These are phyloP conservation scores for Haplosporangium sp. DNA, from an alignment of 371 early-diverging fungal species.

Conservation along the genomic window DNA sequence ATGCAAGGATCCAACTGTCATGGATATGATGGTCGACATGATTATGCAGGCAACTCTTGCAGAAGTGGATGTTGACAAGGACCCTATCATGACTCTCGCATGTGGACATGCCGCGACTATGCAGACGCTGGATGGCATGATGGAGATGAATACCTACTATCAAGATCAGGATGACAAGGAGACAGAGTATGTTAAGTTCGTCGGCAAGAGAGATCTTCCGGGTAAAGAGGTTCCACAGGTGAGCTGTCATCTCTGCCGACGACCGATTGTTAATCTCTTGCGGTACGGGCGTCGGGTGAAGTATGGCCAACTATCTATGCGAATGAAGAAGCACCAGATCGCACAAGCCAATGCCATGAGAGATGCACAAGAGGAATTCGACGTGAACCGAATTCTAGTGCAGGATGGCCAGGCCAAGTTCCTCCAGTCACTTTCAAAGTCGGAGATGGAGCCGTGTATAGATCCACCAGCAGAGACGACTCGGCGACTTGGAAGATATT, in stretches of 20 bases:
- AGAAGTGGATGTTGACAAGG: conserved; percentile 56
- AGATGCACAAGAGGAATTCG: neutral
- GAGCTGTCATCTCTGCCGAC: conserved; percentile 31
- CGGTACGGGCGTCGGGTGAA: conserved; percentile 51
- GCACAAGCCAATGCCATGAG: conserved; percentile 10
- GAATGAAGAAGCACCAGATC: conserved; percentile 18
- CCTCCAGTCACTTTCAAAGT: neutral
- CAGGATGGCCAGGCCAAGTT: neutral
- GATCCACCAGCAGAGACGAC: neutral
- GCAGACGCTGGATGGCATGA: conserved; percentile 57
- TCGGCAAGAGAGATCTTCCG: conserved; percentile 21
- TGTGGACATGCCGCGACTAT: conserved; percentile 63
- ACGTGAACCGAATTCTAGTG: neutral
- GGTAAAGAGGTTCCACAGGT: conserved; percentile 14
- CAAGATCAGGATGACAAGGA: neutral
- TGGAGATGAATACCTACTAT: conserved; percentile 57
- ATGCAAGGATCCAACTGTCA: conserved; percentile 28
- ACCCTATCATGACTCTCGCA: conserved; percentile 55
- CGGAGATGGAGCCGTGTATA: neutral
- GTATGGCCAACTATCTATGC: conserved; percentile 13
- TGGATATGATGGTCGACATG: conserved; percentile 26
- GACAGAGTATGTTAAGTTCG: neutral
- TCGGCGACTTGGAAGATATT: conserved; percentile 15
- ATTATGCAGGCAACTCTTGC: conserved; percentile 32
- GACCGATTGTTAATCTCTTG: conserved; percentile 28